phyloP scores from a whole-genome alignment of 2,329 filamentous ascomycete species.

The Phaeoacremonium minimum region DNA sequence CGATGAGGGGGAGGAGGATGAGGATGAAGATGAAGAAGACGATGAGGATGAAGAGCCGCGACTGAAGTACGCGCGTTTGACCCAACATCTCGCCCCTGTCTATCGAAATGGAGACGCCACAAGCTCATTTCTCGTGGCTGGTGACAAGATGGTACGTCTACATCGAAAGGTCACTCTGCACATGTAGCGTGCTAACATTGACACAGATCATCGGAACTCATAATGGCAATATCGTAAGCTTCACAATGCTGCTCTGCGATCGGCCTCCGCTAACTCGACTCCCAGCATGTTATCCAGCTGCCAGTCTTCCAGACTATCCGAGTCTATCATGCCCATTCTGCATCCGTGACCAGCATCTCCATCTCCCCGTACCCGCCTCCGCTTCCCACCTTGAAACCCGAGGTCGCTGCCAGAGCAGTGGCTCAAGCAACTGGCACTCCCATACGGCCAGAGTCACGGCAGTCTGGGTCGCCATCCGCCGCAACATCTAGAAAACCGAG shows the following conservation, averaged over 20 bases:
- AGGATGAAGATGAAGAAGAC: slow-evolving; percentile 68
- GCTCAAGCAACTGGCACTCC: slow-evolving; percentile 28
- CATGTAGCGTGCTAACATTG: too few relatives aligned
- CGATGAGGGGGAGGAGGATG: slow-evolving; percentile 46
- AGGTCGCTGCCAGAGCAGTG: slow-evolving; percentile 29
- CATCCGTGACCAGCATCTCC: slow-evolving; percentile 84
- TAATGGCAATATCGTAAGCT: slow-evolving; percentile 87
- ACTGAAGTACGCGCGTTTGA: slow-evolving; percentile 88
- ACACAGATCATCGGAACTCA: slow-evolving; percentile 84
- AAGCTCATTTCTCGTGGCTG: slow-evolving; percentile 82
- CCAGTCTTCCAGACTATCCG: slow-evolving; percentile 77
- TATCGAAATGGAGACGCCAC: slow-evolving; percentile 96
- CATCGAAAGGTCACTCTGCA: too few relatives aligned
- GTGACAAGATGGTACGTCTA: slow-evolving; percentile 96
- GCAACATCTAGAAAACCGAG: slow-evolving; percentile 46
- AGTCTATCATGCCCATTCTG: slow-evolving; percentile 88
- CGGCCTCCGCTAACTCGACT: slow-evolving; percentile 16
- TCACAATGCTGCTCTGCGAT: background rate
- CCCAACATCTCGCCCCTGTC: slow-evolving; percentile 70
- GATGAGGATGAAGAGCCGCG: slow-evolving; percentile 91
- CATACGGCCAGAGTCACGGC: slow-evolving; percentile 26
- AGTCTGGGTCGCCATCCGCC: slow-evolving; percentile 41
- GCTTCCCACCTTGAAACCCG: slow-evolving; percentile 36
- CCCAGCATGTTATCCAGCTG: slow-evolving; percentile 77
- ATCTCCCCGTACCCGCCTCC: slow-evolving; percentile 77